Evolutionary conservation across 2,329 filamentous ascomycete species (phyloP).

Genomic region (Davidsoniella eucalypti): DNA sequence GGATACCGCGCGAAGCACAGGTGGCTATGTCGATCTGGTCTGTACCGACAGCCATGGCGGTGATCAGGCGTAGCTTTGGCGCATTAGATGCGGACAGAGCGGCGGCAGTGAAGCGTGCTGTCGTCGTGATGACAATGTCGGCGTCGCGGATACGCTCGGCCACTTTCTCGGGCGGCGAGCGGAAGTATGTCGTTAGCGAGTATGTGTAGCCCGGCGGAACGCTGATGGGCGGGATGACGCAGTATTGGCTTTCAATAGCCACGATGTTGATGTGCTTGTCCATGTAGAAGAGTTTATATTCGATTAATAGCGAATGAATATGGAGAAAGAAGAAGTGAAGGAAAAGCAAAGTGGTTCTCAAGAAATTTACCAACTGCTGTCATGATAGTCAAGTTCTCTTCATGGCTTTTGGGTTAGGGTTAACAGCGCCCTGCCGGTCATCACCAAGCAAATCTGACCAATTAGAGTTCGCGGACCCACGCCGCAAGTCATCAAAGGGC

Average conservation of each 20-base stretch:
- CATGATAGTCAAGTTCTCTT: too few relatives aligned
- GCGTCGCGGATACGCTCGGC: constrained; percentile 15
- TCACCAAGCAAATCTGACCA: too few relatives aligned
- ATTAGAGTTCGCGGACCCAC: too few relatives aligned
- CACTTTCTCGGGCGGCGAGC: not conserved
- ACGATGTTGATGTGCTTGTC: constrained; percentile 10
- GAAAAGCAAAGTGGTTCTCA: too few relatives aligned
- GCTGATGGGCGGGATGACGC: constrained; percentile 7
- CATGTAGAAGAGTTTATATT: too few relatives aligned
- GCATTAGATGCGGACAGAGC: constrained; percentile 11
- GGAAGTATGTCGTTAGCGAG: constrained; percentile 6
- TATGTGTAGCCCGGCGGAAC: constrained; percentile 10
- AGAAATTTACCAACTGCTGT: too few relatives aligned
- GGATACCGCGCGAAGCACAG: constrained; percentile 56
- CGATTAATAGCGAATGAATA: too few relatives aligned
- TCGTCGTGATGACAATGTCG: constrained; percentile 17
- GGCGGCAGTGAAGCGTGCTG: constrained; percentile 14
- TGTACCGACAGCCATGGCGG: constrained; percentile 41
- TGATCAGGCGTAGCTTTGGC: constrained; percentile 15
- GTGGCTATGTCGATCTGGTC: constrained; percentile 66
- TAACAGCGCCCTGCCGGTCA: too few relatives aligned
- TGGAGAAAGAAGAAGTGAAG: too few relatives aligned
- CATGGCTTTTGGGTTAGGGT: too few relatives aligned
- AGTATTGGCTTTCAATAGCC: constrained; percentile 9
- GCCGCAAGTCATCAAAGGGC: too few relatives aligned